A percentile compares a stretch with the other conserved stretches of the same genome.
phyloP scores from a whole-genome alignment of 2,329 filamentous ascomycete genomes.

The Epichloe sibirici region DNA sequence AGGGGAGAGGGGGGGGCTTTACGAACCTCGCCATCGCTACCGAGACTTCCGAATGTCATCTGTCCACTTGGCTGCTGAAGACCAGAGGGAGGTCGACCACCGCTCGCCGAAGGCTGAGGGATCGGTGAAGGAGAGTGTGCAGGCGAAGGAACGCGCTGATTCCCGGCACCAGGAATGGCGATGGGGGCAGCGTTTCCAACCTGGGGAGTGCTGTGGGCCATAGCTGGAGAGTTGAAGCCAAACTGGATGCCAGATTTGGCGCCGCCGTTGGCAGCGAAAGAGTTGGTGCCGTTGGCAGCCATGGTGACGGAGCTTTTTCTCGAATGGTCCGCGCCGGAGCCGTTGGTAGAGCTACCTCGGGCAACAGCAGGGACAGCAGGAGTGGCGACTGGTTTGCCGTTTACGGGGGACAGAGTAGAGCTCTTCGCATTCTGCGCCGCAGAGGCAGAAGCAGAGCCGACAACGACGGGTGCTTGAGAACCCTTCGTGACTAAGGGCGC shows the following conservation, averaged over 20 bases:
- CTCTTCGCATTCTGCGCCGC: slow-evolving; percentile 46
- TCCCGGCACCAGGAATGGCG: slow-evolving; percentile 44
- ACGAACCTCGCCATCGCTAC: slow-evolving; percentile 70
- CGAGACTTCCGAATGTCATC: slow-evolving; percentile 75
- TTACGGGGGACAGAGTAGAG: slow-evolving; percentile 65
- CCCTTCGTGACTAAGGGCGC: slow-evolving; percentile 49
- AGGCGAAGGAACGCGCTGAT: slow-evolving; percentile 68
- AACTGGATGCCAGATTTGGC: slow-evolving; percentile 64
- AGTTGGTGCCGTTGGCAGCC: slow-evolving; percentile 66
- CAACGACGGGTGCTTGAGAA: slow-evolving; percentile 40
- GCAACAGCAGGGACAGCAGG: slow-evolving; percentile 57
- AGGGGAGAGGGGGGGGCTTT: neutral
- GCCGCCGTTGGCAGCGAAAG: slow-evolving; percentile 63
- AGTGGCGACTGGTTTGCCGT: slow-evolving; percentile 65
- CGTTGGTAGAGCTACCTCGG: slow-evolving; percentile 57
- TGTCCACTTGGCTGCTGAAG: slow-evolving; percentile 55
- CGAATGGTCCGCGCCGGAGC: slow-evolving; percentile 56
- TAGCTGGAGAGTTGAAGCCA: slow-evolving; percentile 61
- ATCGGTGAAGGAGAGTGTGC: slow-evolving; percentile 87
- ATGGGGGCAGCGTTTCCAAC: slow-evolving; percentile 42
- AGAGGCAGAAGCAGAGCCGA: slow-evolving; percentile 38
- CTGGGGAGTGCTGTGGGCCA: slow-evolving; percentile 56
- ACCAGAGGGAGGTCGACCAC: slow-evolving; percentile 72
- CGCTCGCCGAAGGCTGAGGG: slow-evolving; percentile 71
- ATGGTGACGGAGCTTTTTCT: slow-evolving; percentile 89